These are phyloP conservation scores for Colletotrichum echinochloae DNA, from an alignment of 2,329 filamentous ascomycete genomes.

Conservation along the genomic window DNA sequence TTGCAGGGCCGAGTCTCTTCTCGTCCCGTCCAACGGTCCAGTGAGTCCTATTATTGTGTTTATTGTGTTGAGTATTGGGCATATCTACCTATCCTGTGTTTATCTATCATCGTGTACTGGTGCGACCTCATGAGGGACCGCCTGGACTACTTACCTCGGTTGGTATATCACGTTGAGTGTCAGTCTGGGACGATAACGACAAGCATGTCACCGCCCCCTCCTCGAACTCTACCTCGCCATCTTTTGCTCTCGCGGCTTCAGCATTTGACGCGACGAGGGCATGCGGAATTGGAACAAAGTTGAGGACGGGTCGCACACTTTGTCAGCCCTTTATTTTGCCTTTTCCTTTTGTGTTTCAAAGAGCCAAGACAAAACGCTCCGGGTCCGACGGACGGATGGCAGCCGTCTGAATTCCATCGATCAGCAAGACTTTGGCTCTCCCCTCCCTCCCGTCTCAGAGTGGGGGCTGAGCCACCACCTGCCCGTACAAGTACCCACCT, in stretches of 20 bases:
- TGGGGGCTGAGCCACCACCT: slow-evolving; percentile 25
- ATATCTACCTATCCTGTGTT: too few species aligned
- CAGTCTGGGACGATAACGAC: neutral
- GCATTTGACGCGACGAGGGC: neutral
- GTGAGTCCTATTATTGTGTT: too few species aligned
- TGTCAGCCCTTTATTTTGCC: slow-evolving; percentile 16
- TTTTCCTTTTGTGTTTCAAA: slow-evolving; percentile 31
- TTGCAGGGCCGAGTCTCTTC: neutral
- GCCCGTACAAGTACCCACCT: neutral
- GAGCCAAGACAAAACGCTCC: slow-evolving; percentile 39
- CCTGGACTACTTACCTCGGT: too few species aligned
- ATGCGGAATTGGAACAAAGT: neutral
- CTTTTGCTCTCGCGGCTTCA: neutral
- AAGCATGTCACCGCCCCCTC: slow-evolving; percentile 5
- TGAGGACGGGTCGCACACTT: neutral
- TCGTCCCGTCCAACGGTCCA: neutral
- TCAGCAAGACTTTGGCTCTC: slow-evolving; percentile 10
- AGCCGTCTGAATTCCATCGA: slow-evolving; percentile 25
- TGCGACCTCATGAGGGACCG: too few species aligned
- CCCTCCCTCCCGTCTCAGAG: slow-evolving; percentile 31
- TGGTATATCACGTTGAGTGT: too few species aligned
- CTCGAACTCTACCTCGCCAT: slow-evolving; percentile 11
- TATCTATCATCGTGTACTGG: too few species aligned
- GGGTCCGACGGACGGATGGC: slow-evolving; percentile 23
- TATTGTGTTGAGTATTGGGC: too few species aligned